Conservation (phyloP, 2,329 filamentous ascomycete genomes). For the Aspergillus sp. region DNA sequence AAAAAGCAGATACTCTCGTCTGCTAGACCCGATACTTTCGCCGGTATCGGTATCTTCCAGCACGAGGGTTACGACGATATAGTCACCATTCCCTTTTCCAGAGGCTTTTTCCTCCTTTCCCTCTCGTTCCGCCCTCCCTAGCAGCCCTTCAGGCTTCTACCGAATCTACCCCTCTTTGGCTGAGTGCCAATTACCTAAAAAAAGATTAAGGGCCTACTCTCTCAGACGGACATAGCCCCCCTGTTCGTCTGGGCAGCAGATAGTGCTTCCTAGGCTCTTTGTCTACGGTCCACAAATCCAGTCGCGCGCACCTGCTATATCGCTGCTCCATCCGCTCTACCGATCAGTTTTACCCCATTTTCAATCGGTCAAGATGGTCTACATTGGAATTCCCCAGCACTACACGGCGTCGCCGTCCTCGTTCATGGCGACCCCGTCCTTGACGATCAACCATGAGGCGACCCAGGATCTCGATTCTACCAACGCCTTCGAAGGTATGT, state of each 20-base stretch:
- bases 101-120: slow-evolving; percentile 74
- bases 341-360: slow-evolving; percentile 4
- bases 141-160: slow-evolving; percentile 59
- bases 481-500: slow-evolving; percentile 89
- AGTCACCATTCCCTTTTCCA: slow-evolving; percentile 85
- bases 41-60: slow-evolving; percentile 81
- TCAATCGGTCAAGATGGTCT: slow-evolving; percentile 71
- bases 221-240: slow-evolving; percentile 81
- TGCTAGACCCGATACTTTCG: slow-evolving; percentile 81
- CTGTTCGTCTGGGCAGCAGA: slow-evolving; percentile 97
- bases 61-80: slow-evolving; percentile 59
- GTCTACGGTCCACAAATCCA: slow-evolving; percentile 26
- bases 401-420: slow-evolving; percentile 80
- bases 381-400: slow-evolving; percentile 74
- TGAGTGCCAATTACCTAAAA: slow-evolving; percentile 71
- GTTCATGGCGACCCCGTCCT: slow-evolving; percentile 75
- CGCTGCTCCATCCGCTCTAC: slow-evolving; percentile 18
- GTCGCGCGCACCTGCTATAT: slow-evolving; percentile 15
- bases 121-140: slow-evolving; percentile 89
- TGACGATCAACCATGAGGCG: slow-evolving; percentile 96
- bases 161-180: slow-evolving; percentile 63
- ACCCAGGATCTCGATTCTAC: slow-evolving; percentile 88
- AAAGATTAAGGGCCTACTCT: slow-evolving; percentile 87
- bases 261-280: slow-evolving; percentile 74
- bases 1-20: slow-evolving; percentile 66